These are phyloP conservation scores for Pythium myriotylum DNA, from an alignment of 352 stramenopile species.

Conservation along the genomic window DNA sequence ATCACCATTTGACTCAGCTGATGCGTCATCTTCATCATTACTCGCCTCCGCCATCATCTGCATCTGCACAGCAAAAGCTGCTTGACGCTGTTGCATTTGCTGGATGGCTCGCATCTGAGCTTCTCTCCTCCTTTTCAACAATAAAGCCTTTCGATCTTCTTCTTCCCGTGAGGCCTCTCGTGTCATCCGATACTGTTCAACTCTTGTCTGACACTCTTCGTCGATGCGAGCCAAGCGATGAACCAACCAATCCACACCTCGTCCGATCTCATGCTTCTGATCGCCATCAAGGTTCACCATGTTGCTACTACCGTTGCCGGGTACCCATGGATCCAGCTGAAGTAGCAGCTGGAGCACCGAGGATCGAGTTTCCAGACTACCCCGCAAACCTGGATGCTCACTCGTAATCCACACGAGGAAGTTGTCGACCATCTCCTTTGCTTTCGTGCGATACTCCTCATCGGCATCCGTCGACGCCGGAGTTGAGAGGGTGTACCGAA, in stretches of 20 bases:
- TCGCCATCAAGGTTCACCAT: slow-evolving; percentile 75
- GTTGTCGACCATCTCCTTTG: slow-evolving; percentile 42
- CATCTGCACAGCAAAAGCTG: slow-evolving; percentile 80
- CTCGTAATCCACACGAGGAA: slow-evolving; percentile 66
- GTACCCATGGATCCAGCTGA: slow-evolving; percentile 74
- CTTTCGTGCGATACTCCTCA: slow-evolving; percentile 46
- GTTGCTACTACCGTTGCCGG: slow-evolving; percentile 44
- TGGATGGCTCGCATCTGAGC: slow-evolving; percentile 75
- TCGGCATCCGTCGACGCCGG: slow-evolving; percentile 44
- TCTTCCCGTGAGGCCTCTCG: slow-evolving; percentile 68
- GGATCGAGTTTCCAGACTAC: slow-evolving; percentile 34
- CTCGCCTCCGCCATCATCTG: slow-evolving; percentile 53
- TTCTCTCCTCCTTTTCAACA: slow-evolving; percentile 65
- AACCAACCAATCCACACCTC: slow-evolving; percentile 79
- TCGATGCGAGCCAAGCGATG: slow-evolving; percentile 62
- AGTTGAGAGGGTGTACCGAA: slow-evolving; percentile 65
- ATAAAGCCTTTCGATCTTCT: slow-evolving; percentile 60
- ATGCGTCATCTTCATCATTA: slow-evolving; percentile 44
- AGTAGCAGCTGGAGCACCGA: slow-evolving; percentile 63
- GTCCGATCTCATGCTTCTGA: slow-evolving; percentile 84
- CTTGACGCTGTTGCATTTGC: slow-evolving; percentile 83
- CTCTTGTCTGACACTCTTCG: slow-evolving; percentile 40
- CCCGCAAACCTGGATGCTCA: slow-evolving; percentile 41
- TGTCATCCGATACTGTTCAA: slow-evolving; percentile 62
- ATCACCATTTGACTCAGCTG: slow-evolving; percentile 37